These are phyloP conservation scores for Pyrus pyrifolia DNA, from an alignment of 306 rosid genomes.

Conservation along the genomic window DNA sequence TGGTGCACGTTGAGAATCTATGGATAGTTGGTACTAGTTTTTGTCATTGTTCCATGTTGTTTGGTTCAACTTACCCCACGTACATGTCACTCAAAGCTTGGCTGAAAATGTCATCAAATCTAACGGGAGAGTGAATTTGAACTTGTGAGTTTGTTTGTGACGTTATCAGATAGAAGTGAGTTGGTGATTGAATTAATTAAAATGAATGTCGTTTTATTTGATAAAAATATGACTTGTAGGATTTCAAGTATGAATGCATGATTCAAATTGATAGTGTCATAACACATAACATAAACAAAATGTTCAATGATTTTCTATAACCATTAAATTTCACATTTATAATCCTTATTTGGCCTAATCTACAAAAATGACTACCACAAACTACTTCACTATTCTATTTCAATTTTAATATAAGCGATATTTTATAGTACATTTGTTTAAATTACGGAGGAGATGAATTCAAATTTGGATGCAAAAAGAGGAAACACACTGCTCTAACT, in stretches of 20 bases:
- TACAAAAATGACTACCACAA: not conserved
- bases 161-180: too few relatives aligned
- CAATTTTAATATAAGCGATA: not conserved
- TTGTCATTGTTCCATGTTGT: not conserved
- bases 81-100: not conserved
- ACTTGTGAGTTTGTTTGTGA: not conserved
- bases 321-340: not conserved
- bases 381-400: not conserved
- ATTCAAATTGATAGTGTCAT: not conserved
- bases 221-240: too few relatives aligned
- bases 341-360: not conserved
- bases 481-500: not conserved
- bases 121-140: not conserved
- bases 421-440: not conserved
- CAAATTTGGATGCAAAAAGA: too few relatives aligned
- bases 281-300: not conserved
- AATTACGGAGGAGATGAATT: too few relatives aligned
- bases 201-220: not conserved
- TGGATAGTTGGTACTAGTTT: not conserved
- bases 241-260: not conserved
- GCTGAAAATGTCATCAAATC: not conserved
- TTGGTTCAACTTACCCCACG: not conserved
- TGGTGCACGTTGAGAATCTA: conserved; percentile 9
- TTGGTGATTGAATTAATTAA: too few relatives aligned
- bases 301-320: not conserved